Evolutionary conservation across 257 asterid species (phyloP).

Genomic region (Przewalskia tangutica): DNA sequence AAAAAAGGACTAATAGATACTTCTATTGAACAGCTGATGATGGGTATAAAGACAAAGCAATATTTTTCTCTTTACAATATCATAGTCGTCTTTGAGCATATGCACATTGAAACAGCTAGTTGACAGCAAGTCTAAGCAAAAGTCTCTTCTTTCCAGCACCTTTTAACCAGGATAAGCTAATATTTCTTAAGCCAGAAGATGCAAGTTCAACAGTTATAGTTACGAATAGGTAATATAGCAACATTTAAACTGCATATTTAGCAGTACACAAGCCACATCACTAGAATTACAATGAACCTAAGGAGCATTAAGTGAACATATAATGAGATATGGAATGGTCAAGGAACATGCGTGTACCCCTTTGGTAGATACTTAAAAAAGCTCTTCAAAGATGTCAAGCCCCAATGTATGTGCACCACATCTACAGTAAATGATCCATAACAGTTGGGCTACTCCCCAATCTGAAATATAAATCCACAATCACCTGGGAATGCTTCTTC

Average conservation of each 20-base stretch:
- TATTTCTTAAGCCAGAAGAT: not conserved
- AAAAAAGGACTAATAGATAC: not conserved
- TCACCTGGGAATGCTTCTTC: conserved; percentile 97
- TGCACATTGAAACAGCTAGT: not conserved
- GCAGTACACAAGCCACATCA: not conserved
- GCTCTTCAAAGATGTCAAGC: conserved; percentile 54
- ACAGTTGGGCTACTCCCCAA: conserved; percentile 42
- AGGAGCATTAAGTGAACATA: conserved; percentile 16
- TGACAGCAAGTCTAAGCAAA: not conserved
- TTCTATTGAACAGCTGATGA: not conserved
- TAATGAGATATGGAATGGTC: conserved; percentile 33
- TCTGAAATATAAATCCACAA: conserved; percentile 53
- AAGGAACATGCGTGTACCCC: conserved; percentile 67
- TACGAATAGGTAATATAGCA: not conserved
- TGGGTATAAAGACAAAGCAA: not conserved
- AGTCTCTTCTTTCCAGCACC: not conserved
- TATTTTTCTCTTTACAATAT: not conserved
- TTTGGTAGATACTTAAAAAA: conserved; percentile 37
- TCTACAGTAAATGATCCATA: conserved; percentile 33
- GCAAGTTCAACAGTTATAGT: not conserved
- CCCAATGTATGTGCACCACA: conserved; percentile 46
- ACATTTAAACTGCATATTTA: not conserved
- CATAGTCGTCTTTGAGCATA: not conserved
- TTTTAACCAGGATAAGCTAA: not conserved
- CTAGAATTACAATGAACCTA: conserved; percentile 5